Evolutionary conservation across 306 rosid genomes (phyloP).

Genomic region (Ochetophila trinervis): DNA sequence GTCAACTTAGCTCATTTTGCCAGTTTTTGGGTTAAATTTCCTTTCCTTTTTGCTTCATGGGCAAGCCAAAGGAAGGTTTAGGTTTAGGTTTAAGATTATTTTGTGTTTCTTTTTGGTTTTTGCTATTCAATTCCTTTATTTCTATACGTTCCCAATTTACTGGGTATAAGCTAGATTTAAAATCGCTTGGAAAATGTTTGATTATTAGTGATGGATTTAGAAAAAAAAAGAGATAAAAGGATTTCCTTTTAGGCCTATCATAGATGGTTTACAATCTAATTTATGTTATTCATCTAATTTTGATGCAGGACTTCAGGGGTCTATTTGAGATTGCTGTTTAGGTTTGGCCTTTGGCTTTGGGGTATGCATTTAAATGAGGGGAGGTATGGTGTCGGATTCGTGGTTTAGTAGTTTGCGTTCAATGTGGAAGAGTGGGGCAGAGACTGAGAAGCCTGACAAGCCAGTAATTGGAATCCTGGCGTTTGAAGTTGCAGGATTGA

Average conservation of each 20-base stretch:
- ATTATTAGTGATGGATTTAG: not conserved
- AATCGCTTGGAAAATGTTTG: not conserved
- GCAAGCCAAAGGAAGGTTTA: constrained; percentile 10
- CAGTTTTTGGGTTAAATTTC: not conserved
- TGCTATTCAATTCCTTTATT: not conserved
- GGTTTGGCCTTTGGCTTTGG: constrained; percentile 14
- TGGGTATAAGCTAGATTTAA: not conserved
- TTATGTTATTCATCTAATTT: constrained; percentile 18
- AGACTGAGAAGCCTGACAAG: constrained; percentile 44
- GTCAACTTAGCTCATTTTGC: not conserved
- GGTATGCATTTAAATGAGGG: constrained; percentile 34
- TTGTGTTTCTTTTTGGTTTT: not conserved
- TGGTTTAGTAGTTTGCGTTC: constrained; percentile 42
- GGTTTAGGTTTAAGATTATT: not conserved
- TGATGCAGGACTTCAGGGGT: constrained; percentile 34
- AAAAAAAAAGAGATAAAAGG: not conserved
- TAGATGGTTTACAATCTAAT: constrained; percentile 24
- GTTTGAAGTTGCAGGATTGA: constrained; percentile 66
- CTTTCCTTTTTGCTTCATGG: not conserved
- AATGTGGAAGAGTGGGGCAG: constrained; percentile 39
- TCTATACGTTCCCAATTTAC: not conserved
- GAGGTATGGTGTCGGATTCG: constrained; percentile 36
- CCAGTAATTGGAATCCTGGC: constrained; percentile 67
- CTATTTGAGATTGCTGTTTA: constrained; percentile 13
- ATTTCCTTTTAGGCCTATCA: not conserved